Conservation (phyloP, 352 stramenopile genomes). For the Globisporangium spiculum region DNA sequence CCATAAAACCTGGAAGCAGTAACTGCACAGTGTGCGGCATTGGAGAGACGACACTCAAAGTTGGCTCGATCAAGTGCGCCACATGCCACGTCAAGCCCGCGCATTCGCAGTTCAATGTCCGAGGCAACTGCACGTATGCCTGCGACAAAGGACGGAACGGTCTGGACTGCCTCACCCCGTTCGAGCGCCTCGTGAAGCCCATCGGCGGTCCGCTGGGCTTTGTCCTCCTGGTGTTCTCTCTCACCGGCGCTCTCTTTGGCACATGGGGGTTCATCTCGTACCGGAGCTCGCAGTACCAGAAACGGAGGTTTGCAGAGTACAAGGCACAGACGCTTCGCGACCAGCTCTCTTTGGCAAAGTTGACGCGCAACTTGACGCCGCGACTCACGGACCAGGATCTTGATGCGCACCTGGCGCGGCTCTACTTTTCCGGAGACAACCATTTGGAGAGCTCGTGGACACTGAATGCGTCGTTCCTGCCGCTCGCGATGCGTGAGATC, state of each 20-base stretch:
- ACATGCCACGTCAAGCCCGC: conserved; percentile 58
- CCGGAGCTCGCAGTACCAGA: conserved; percentile 41
- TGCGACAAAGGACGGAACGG: conserved; percentile 78
- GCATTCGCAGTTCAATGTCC: conserved; percentile 75
- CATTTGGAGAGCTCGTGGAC: conserved; percentile 62
- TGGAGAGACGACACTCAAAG: conserved; percentile 61
- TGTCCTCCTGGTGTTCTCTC: conserved; percentile 58
- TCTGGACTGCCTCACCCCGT: conserved; percentile 78
- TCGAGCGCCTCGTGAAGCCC: conserved; percentile 77
- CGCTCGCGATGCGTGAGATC: conserved; percentile 52
- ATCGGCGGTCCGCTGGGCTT: conserved; percentile 78
- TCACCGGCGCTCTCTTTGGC: conserved; percentile 52
- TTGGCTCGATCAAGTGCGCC: conserved; percentile 44
- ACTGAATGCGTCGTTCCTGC: conserved; percentile 61
- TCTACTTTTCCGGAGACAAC: conserved; percentile 79
- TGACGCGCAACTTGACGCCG: conserved; percentile 71
- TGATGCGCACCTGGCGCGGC: conserved; percentile 54
- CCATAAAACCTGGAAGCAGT: conserved; percentile 35
- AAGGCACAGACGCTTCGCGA: conserved; percentile 70
- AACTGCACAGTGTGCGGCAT: conserved; percentile 77
- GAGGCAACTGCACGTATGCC: conserved; percentile 75
- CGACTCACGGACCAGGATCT: conserved; percentile 80
- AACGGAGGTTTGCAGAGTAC: conserved; percentile 65
- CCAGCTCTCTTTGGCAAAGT: conserved; percentile 62
- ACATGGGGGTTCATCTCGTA: conserved; percentile 74